Evolutionary conservation across 1,284 basidiomycete genomes (phyloP), one percentile per base, ranked within the genome.

Genomic region (Laetiporus sulphureus): DNA sequence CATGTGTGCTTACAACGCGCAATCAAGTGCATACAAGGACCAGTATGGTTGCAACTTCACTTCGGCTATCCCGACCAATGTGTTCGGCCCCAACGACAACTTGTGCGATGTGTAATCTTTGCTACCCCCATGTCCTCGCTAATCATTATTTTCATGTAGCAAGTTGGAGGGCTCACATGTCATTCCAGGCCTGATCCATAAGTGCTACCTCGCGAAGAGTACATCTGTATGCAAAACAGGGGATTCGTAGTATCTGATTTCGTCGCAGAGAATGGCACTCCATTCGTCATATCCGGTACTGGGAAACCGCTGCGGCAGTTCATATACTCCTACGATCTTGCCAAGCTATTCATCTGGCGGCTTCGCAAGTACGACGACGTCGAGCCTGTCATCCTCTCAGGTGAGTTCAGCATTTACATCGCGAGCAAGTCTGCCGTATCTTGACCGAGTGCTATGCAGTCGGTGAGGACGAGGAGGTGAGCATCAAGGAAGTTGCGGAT

Each of bases 311-410:
- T 94, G 25, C 78, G 91, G 23, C 91, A 95, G 62, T 95, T 95
- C 64, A 92, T 94, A 62, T 94, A 90, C 67, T 93, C 91, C n/a
- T 71, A 77, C 40, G 91, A 94, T 64, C 79, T 95, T 39, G 91
- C 91, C 39, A 93, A 89, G 63, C 70, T 93, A 40, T 91, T 94
- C 70, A 84, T 95, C 54, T 95, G 91, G 91, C 80, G 83, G 69
- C 67, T 94, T 47, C 71, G 86, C 40, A 84, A 92, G 59, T 94
- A 95, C 59, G 75, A 91, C 40, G 80, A 87, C 53, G 85, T 93
- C 32, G 89, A 91, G 53, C 91, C 91, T 2, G 67, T 94, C 59
- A 94, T 95, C 52, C 73, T 95, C 8, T 89, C 85, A 5, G 85
- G 88, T 85, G 53, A 32, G 63, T 52, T 24, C 19, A 32, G 36